A percentile compares a stretch with the other conserved stretches of the same genome.
These are phyloP conservation scores for Mortierella sp. DNA, from an alignment of 371 early-diverging fungal species.

Conservation along the genomic window DNA sequence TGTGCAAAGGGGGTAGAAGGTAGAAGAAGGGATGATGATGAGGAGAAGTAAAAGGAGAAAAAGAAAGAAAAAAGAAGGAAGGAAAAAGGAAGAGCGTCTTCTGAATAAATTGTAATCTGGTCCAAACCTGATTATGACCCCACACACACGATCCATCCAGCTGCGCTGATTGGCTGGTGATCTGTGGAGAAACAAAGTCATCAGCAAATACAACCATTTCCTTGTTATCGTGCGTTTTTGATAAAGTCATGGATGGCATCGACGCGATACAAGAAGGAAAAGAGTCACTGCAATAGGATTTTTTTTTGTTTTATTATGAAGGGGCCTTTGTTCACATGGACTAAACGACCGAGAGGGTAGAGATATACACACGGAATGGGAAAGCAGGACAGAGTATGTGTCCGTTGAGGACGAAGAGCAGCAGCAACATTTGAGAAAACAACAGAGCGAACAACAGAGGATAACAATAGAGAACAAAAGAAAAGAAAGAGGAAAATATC, in stretches of 20 bases:
- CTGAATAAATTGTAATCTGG: slow-evolving; percentile 11
- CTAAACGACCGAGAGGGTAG: no score
- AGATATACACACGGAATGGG: no score
- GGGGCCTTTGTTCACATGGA: no score
- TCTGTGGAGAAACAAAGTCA: neutral
- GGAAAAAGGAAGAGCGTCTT: neutral
- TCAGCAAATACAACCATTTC: neutral
- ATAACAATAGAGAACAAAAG: no score
- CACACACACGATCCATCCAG: slow-evolving; percentile 5
- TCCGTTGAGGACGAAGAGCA: no score
- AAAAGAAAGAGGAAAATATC: neutral
- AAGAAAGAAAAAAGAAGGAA: neutral
- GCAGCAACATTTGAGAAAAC: no score
- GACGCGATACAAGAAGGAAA: no score
- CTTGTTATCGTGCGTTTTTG: neutral
- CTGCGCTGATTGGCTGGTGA: neutral
- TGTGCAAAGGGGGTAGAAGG: neutral
- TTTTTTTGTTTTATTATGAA: no score
- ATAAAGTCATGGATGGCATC: no score
- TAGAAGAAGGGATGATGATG: neutral
- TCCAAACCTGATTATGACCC: neutral
- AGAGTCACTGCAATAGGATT: no score
- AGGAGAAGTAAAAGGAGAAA: neutral
- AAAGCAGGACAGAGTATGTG: no score
- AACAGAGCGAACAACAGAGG: no score